A percentile compares a stretch with the other conserved stretches of the same genome.
Evolutionary conservation across 352 stramenopile species (phyloP).

Genomic region (Aphanomyces invadans): DNA sequence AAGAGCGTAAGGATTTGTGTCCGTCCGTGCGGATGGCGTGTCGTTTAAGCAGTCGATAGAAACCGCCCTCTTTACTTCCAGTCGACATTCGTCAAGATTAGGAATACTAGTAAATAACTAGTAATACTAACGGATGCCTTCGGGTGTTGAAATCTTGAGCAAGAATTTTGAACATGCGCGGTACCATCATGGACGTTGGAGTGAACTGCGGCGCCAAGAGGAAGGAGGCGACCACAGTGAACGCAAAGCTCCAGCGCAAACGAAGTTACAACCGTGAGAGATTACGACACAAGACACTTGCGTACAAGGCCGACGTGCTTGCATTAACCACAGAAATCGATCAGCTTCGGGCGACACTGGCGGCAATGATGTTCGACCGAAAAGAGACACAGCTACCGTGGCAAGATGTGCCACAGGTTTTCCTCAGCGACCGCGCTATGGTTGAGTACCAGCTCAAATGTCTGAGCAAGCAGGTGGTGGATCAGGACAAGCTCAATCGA

Average conservation of each 20-base stretch:
- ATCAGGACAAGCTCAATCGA: background rate
- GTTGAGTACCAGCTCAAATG: background rate
- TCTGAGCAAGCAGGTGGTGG: background rate
- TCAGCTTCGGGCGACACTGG: background rate
- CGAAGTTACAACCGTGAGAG: slow-evolving; percentile 22
- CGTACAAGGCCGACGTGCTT: slow-evolving; percentile 7
- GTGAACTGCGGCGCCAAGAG: too few relatives aligned
- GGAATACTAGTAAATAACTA: too few relatives aligned
- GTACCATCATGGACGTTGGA: too few relatives aligned
- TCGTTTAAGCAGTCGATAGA: too few relatives aligned
- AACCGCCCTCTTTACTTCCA: too few relatives aligned
- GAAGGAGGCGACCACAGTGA: background rate
- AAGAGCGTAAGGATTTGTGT: too few relatives aligned
- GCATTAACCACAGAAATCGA: background rate
- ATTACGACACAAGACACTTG: background rate
- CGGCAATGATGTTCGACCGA: background rate
- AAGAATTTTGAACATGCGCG: too few relatives aligned
- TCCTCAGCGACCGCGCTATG: background rate
- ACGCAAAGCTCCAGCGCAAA: slow-evolving; percentile 2
- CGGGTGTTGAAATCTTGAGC: too few relatives aligned
- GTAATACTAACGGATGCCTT: too few relatives aligned
- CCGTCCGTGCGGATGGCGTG: too few relatives aligned
- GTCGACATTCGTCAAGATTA: too few relatives aligned
- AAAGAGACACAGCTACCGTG: too few relatives aligned
- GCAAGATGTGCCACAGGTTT: background rate